Evolutionary conservation across 768 basidiomycete genomes (phyloP).

Genomic region (Xerocomus spinulosus): DNA sequence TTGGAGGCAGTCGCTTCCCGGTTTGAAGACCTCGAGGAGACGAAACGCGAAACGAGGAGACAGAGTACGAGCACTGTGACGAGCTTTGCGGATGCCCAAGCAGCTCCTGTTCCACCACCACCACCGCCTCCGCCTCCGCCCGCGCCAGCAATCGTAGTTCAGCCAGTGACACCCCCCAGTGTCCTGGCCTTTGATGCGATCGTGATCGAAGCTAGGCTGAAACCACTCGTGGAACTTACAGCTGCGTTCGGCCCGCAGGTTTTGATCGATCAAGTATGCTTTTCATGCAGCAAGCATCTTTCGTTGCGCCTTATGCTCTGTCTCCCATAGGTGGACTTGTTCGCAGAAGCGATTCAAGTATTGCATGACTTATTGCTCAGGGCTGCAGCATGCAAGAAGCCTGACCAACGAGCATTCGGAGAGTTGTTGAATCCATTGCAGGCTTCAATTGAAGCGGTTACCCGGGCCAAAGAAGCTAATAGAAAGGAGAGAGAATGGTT

Average conservation of each 20-base stretch:
- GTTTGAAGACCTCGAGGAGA: constrained; percentile 86
- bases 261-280: constrained; percentile 73
- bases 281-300: constrained; percentile 2
- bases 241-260: constrained; percentile 61
- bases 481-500: constrained; percentile 79
- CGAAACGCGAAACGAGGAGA: constrained; percentile 22
- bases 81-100: constrained; percentile 20
- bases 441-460: constrained; percentile 66
- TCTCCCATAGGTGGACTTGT: constrained; percentile 53
- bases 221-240: constrained; percentile 70
- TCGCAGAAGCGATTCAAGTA: constrained; percentile 62
- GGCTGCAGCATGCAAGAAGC: constrained; percentile 75
- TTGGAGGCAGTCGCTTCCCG: constrained; percentile 91
- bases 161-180: constrained; percentile 47
- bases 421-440: constrained; percentile 65
- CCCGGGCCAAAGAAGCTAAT: constrained; percentile 78
- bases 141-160: constrained; percentile 34
- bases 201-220: constrained; percentile 69
- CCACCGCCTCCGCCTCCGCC: constrained; percentile 32
- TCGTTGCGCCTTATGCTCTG: constrained; percentile 3
- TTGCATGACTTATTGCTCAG: constrained; percentile 66
- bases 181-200: constrained; percentile 71
- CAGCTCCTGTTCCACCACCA: too few relatives aligned
- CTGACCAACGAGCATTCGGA: constrained; percentile 55
- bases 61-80: constrained; percentile 31